Evolutionary conservation across 2,329 filamentous ascomycete species (phyloP), one percentile per base, ranked within the genome.

Genomic region (Pseudofabraea citricarpa): DNA sequence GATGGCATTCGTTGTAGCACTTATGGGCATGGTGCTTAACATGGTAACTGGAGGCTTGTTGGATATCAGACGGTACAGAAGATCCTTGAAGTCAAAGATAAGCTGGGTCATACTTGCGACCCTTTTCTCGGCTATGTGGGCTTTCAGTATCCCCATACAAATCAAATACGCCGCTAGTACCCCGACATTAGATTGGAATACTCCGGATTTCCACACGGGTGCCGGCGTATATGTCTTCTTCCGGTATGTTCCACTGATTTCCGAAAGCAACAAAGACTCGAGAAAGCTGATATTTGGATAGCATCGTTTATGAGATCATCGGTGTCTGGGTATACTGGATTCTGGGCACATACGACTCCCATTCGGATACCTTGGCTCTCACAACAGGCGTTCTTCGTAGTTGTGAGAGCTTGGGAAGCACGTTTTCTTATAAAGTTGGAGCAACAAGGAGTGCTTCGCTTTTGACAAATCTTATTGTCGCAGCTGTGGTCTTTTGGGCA

Each of bases 1-100:
- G 3, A 84, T 80, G 0, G 86, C 82, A 0, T 84, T 88, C 52
- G 54, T 87, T 3, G 81, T 79, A 0, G 83, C 81, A 2, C 72
- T 87, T 6, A 69, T 83, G 9, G 83, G 82, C 3, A 71, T 86
- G 2, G 73, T 74, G 3, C 69, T 70, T 2, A 82, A 83, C 2
- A 86, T 86, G 40, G 31, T 84, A 0, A 68, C 86, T 0, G 84
- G 84, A 1, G 19, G 24, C 1, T 35, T 41, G 7, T 26, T 48
- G 6, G 45, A 48, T 19, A 27, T 36, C n/a, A 42, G 35, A 24
- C 33, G 29, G 13, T 41, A 41, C 0, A 8, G 51, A 0, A 63
- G 71, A 5, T 67, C 63, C 1, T 6, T 48, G 18, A 53, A 57
- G 3, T 50, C 24, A 9, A 36, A 36, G 7, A 29, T 40, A 4